A percentile compares a stretch with the other conserved stretches of the same genome.
These are phyloP conservation scores for Plasmodium fragile DNA, from an alignment of 169 alveolate genomes.

Conservation along the genomic window DNA sequence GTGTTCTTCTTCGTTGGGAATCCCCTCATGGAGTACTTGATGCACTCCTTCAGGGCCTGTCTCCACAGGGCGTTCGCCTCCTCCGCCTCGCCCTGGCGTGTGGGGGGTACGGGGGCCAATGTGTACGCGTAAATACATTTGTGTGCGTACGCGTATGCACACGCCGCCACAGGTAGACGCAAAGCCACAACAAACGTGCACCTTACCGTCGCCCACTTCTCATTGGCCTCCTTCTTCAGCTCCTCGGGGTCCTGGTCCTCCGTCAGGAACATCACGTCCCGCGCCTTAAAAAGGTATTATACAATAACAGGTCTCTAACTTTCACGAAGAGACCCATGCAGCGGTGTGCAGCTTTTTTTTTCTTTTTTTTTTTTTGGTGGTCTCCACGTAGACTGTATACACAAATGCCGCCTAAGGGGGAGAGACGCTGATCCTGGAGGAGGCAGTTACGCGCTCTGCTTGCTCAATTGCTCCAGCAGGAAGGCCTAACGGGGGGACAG, in stretches of 20 bases:
- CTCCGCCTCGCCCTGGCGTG: conserved; percentile 52
- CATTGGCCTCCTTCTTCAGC: conserved; percentile 55
- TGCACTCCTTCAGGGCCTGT: conserved; percentile 61
- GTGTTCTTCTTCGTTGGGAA: conserved; percentile 46
- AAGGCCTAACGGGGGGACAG: not conserved
- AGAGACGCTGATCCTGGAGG: not conserved
- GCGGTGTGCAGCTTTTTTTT: not conserved
- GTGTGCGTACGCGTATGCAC: not conserved
- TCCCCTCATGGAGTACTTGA: conserved; percentile 72
- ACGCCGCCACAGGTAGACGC: not conserved
- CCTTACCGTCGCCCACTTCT: conserved; percentile 41
- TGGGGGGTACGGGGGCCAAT: no score
- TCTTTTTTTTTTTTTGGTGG: no score
- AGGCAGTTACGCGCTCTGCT: not conserved
- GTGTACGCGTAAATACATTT: not conserved
- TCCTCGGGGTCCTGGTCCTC: conserved; percentile 71
- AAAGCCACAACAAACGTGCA: not conserved
- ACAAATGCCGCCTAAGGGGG: not conserved
- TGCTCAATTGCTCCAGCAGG: not conserved
- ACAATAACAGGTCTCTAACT: not conserved
- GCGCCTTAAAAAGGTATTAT: not conserved
- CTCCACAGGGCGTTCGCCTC: conserved; percentile 66
- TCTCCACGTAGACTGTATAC: not conserved
- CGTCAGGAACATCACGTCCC: conserved; percentile 2
- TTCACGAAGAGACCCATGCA: not conserved